phyloP scores from a whole-genome alignment of 108 stramenopile species.

The Cyclotella distinguenda region DNA sequence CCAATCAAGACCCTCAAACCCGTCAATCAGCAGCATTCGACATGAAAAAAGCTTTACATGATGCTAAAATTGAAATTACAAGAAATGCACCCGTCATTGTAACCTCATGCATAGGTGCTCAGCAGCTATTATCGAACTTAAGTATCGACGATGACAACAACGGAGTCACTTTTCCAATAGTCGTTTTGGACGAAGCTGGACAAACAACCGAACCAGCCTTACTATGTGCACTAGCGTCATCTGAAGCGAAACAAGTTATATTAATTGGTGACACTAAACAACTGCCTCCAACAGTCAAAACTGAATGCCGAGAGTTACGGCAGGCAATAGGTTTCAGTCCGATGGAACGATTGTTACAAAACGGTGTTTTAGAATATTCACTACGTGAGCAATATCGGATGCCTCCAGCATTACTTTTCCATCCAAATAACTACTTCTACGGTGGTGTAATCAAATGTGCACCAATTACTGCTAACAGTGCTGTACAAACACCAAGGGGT shows the following conservation, averaged over 20 bases:
- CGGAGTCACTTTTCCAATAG: constrained; percentile 42
- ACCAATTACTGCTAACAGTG: background rate
- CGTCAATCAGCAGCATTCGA: constrained; percentile 38
- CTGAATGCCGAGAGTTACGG: constrained; percentile 36
- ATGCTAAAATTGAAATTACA: constrained; percentile 35
- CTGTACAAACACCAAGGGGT: constrained; percentile 37
- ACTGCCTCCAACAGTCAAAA: constrained; percentile 66
- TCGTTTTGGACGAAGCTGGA: constrained; percentile 75
- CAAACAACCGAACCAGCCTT: constrained; percentile 79
- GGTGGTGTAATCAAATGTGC: constrained; percentile 51
- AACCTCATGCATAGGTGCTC: constrained; percentile 70
- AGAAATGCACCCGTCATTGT: constrained; percentile 66
- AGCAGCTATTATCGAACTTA: constrained; percentile 42
- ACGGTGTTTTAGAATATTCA: constrained; percentile 45
- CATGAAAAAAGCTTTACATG: constrained; percentile 34
- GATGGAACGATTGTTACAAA: constrained; percentile 64
- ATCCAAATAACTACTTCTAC: constrained; percentile 72
- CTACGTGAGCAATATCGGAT: constrained; percentile 67
- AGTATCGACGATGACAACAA: constrained; percentile 18
- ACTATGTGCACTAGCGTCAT: constrained; percentile 58
- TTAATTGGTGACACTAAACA: constrained; percentile 73
- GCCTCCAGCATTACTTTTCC: constrained; percentile 55
- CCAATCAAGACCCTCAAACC: constrained; percentile 11
- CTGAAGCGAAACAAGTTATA: constrained; percentile 59
- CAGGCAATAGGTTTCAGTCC: constrained; percentile 62